Base-by-base conservation (phyloP, 1,139 yeast genomes). In the Saccharomyces hybrid region DNA sequence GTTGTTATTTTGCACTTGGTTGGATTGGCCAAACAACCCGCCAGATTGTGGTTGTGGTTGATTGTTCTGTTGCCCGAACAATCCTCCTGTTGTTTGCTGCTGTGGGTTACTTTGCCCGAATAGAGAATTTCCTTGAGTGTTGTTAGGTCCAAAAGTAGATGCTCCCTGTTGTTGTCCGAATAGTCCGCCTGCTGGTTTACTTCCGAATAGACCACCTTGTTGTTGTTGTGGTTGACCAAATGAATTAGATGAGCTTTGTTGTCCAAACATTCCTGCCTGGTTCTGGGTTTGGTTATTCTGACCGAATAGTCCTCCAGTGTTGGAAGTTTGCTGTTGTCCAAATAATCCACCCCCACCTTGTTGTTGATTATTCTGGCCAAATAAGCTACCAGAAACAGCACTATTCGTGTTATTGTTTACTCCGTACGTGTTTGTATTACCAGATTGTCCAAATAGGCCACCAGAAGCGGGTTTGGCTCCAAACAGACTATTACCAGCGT, bases 241-340 rank as follows among this genome's bases (percentile, higher is more conserved):
- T 31, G 34, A 31, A 31, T 31, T 31, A 3, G 34, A 13, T 4
- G 34, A 31, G 34, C 6, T 31, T 31, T 31, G 32, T 50, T 60
- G 63, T 16, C 66, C 66, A 53, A 62, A 60, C 20, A 55, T 27
- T 28, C 61, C 67, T 13, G 73, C 74, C 27, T 42, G 16, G 34
- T 57, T 48, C 25, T 51, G 56, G 56, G 50, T 56, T 60, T 59
- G 46, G 53, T 58, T 48, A 25, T 55, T 58, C 29, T 55, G 56
- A 31, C 71, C 72, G 59, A 68, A 68, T 31, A 67, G 56, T 5
- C 69, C 65, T 32, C 70, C 70, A 28, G 61, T 48, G 26, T n/a
- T 46, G 14, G 32, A n/a, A 38, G 5, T 13, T 27, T 49, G 51
- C 27, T 26, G 27, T 26, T 38, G 27, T 6, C 71, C 72, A 59